phyloP scores from a whole-genome alignment of 2,329 filamentous ascomycete species.

The Monosporascus sp. region DNA sequence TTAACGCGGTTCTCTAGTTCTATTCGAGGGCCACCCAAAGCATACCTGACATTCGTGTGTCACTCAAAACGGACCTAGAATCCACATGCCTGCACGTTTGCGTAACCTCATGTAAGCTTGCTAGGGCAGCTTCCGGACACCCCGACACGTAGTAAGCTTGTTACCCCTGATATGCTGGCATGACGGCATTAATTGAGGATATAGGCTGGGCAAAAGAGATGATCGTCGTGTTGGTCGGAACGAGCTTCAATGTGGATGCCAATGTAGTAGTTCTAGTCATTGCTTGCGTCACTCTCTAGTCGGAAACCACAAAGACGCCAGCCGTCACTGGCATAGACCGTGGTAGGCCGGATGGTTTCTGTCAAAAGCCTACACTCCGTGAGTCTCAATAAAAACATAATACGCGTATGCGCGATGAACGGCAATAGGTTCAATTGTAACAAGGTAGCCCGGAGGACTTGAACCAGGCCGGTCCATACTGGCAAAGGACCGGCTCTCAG shows the following conservation, averaged over 20 bases:
- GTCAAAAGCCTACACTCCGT: too few relatives aligned
- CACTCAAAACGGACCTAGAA: not conserved
- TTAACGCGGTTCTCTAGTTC: not conserved
- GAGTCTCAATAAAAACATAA: too few relatives aligned
- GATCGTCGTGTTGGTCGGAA: not conserved
- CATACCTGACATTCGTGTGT: too few relatives aligned
- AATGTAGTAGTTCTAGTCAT: not conserved
- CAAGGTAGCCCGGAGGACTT: too few relatives aligned
- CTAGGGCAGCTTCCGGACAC: not conserved
- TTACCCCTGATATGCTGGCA: not conserved
- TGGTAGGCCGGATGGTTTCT: too few relatives aligned
- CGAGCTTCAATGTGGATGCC: not conserved
- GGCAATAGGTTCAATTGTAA: not conserved
- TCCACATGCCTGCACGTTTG: not conserved
- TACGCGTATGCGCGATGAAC: not conserved
- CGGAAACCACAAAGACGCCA: not conserved
- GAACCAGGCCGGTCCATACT: too few relatives aligned
- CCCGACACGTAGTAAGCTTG: not conserved
- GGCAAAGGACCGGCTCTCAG: too few relatives aligned
- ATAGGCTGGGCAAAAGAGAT: not conserved
- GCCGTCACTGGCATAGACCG: too few relatives aligned
- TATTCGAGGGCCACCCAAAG: not conserved
- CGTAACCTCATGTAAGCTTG: not conserved
- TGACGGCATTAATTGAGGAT: not conserved
- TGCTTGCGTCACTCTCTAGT: not conserved